Base-by-base conservation (phyloP, 2,329 filamentous ascomycete species). In the Ceratocystis albifundus region DNA sequence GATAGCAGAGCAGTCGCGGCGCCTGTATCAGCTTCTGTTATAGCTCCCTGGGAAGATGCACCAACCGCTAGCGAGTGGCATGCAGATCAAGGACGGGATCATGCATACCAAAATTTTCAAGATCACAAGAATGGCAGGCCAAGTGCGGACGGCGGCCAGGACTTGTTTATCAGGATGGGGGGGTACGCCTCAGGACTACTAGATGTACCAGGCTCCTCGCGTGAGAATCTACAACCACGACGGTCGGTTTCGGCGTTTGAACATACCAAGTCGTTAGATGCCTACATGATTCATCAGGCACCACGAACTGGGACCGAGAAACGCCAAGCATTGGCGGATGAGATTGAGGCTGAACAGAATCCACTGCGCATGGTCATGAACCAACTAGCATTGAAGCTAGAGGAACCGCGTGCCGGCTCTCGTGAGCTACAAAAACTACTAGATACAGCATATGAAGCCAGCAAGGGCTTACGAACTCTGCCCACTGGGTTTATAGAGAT, bases 271-370 rank as follows among this genome's bases (percentile, higher is more conserved):
- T 46, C 44, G 32, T 22, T 66, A 15, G 65, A 66, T 30, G 25
- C 41, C 2, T 65, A 65, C 25, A 41, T 32, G 17, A 44, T 32
- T 3, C 3, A 28, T 41, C 41, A 20, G 25, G 20, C 44, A 22
- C 46, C 30, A 20, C 32, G 32, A 5, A 61, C 64, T 5, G 64
- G 64, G 3, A 12, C 28, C 3, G 55, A 65, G 8, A 61, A 50
- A 32, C 64, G 44, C 22, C 64, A 61, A n/a, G 57, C 44, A 1
- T 20, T 65, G 4, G 25, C 44, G 3, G 55, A 65, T 32, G 44
- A 36, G 28, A 61, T 65, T 17, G 64, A 65, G 17, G 44, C 55
- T 5, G 64, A 65, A 44, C 64, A 61, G 6, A 28, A 65, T 55
- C 55, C 53, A n/a, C 22, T 65, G n/a, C 61, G 45, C 50, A 45